Conservation (phyloP, 306 rosid species). For the Cucurbita moschata region DNA sequence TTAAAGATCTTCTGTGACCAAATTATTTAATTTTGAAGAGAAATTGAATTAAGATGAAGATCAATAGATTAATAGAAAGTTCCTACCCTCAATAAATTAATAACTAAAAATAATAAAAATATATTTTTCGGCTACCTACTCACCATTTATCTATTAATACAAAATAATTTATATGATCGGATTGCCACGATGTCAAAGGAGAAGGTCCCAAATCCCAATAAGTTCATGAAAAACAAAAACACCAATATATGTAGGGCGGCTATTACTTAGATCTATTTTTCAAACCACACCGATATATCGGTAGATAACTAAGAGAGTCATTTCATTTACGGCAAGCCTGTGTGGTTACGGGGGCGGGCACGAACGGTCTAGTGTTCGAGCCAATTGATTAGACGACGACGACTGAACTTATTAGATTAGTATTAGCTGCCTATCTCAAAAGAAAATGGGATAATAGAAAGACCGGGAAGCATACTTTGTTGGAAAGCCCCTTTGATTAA, state of each 20-base stretch:
- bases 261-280: neutral
- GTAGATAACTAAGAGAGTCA: too few species aligned
- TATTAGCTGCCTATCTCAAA: too few species aligned
- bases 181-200: neutral
- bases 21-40: neutral
- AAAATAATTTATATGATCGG: neutral
- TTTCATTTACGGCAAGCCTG: too few species aligned
- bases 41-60: neutral
- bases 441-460: too few species aligned
- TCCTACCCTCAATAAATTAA: neutral
- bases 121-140: neutral
- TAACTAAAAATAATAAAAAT: neutral
- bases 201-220: neutral
- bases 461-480: too few species aligned
- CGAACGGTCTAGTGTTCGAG: too few species aligned
- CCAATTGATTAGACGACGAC: too few species aligned
- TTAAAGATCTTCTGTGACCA: neutral
- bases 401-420: too few species aligned
- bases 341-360: too few species aligned
- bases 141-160: neutral
- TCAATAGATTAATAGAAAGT: neutral
- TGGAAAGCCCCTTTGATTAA: too few species aligned
- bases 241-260: neutral
- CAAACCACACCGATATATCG: neutral
- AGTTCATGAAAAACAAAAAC: neutral